These are phyloP conservation scores for Wickerhamomyces pijperi DNA, from an alignment of 805 yeast genomes.

Conservation along the genomic window DNA sequence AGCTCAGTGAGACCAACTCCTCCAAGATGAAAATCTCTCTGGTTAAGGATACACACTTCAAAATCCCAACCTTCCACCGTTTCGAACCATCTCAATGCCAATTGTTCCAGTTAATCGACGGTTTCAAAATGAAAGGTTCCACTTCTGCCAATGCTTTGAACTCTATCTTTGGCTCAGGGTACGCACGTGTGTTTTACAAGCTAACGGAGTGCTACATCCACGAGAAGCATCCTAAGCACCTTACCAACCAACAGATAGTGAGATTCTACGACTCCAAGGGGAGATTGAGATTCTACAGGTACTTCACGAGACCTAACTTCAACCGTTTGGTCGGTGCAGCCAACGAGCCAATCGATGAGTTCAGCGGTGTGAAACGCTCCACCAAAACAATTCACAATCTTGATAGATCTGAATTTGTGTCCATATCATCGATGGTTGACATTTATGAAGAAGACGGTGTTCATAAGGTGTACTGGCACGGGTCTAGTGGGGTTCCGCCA, in stretches of 20 bases:
- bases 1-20: background rate
- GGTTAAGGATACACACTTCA: conserved; percentile 7
- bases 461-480: conserved; percentile 9
- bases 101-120: conserved; percentile 35
- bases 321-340: conserved; percentile 20
- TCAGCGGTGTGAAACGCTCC: conserved; percentile 4
- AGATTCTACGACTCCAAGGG: conserved; percentile 67
- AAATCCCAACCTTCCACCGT: conserved; percentile 28
- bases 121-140: conserved; percentile 37
- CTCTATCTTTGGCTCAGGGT: conserved; percentile 42
- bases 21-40: conserved; percentile 1
- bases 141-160: conserved; percentile 45
- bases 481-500: conserved; percentile 2
- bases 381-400: conserved; percentile 10
- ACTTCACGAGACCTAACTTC: conserved; percentile 36
- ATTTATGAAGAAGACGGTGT: conserved; percentile 3
- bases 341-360: conserved; percentile 5
- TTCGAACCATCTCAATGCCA: conserved; percentile 60
- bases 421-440: conserved; percentile 13
- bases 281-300: conserved; percentile 59
- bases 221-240: conserved; percentile 21
- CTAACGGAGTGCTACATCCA: conserved; percentile 35
- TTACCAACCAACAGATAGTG: conserved; percentile 31
- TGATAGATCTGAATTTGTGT: conserved; percentile 15
- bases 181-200: conserved; percentile 38